These are phyloP conservation scores for Mycosarcoma mackinlayi DNA, from an alignment of 1,284 basidiomycete genomes.

Conservation along the genomic window DNA sequence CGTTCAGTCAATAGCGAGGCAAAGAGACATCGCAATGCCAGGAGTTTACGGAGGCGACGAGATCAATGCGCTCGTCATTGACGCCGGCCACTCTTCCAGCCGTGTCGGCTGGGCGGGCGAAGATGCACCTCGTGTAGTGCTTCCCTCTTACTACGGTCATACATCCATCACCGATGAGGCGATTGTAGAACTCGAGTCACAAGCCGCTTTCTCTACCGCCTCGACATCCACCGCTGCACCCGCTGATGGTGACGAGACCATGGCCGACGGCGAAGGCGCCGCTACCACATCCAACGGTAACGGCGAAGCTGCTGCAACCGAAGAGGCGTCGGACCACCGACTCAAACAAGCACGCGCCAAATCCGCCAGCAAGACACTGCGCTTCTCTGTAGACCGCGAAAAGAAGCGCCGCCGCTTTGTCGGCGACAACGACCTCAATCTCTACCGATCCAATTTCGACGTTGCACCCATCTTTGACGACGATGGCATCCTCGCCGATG, in stretches of 20 bases:
- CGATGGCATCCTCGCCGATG: slow-evolving; percentile 75
- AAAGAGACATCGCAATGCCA: slow-evolving; percentile 56
- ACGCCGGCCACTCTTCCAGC: slow-evolving; percentile 88
- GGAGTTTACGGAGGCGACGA: slow-evolving; percentile 74
- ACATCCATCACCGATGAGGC: slow-evolving; percentile 69
- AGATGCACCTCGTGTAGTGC: slow-evolving; percentile 90
- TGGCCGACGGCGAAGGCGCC: slow-evolving; percentile 24
- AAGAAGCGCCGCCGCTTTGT: slow-evolving; percentile 77
- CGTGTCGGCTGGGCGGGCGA: slow-evolving; percentile 93
- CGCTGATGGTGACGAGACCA: slow-evolving; percentile 31
- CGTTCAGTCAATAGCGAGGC: no score
- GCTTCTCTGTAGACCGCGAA: slow-evolving; percentile 45
- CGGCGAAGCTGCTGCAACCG: slow-evolving; percentile 18
- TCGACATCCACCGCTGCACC: slow-evolving; percentile 15
- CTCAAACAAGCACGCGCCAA: slow-evolving; percentile 39
- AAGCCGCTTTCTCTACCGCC: slow-evolving; percentile 29
- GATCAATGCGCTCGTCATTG: slow-evolving; percentile 93
- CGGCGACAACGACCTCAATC: slow-evolving; percentile 89
- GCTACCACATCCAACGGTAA: slow-evolving; percentile 22
- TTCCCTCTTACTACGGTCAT: slow-evolving; percentile 90
- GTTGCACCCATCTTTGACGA: slow-evolving; percentile 80
- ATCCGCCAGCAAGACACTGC: slow-evolving; percentile 33
- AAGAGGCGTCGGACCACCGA: slow-evolving; percentile 34
- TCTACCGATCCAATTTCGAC: slow-evolving; percentile 90
- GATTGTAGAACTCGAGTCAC: slow-evolving; percentile 38